These are phyloP conservation scores for Veloboletus limbatus DNA, from an alignment of 1,284 basidiomycete genomes.

Conservation along the genomic window DNA sequence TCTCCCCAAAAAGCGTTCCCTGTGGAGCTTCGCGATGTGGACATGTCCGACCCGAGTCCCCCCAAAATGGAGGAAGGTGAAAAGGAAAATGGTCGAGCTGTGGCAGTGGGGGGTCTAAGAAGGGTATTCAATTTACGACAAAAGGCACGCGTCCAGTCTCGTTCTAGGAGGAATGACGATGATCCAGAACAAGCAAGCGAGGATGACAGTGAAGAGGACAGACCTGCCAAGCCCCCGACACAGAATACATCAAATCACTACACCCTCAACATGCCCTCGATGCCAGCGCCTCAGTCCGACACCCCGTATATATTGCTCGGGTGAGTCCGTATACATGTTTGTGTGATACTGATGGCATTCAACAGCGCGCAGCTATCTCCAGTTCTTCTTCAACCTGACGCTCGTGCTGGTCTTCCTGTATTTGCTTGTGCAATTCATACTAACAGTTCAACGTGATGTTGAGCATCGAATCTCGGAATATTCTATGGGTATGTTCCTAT, in stretches of 20 bases:
- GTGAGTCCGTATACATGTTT: constrained; percentile 40
- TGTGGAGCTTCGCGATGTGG: constrained; percentile 58
- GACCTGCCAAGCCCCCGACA: constrained; percentile 39
- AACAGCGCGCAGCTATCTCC: constrained; percentile 67
- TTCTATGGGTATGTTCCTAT: constrained; percentile 67
- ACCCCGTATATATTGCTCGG: constrained; percentile 76
- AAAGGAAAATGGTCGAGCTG: constrained; percentile 41
- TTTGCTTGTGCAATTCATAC: constrained; percentile 79
- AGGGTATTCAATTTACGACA: constrained; percentile 67
- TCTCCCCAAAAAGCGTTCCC: constrained; percentile 61
- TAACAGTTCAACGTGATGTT: constrained; percentile 89
- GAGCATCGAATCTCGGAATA: constrained; percentile 86
- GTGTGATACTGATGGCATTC: constrained; percentile 10
- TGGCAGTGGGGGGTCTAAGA: constrained; percentile 68
- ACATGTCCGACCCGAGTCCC: constrained; percentile 72
- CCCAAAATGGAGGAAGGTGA: constrained; percentile 43
- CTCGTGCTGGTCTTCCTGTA: constrained; percentile 85
- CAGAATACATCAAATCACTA: constrained; percentile 73
- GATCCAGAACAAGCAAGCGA: constrained; percentile 47
- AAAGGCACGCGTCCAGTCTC: constrained; percentile 39
- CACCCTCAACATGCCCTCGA: constrained; percentile 72
- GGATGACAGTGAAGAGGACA: constrained; percentile 37
- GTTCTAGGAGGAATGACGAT: constrained; percentile 31
- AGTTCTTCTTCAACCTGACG: constrained; percentile 93
- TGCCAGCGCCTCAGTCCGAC: constrained; percentile 53